A percentile compares a stretch with the other conserved stretches of the same genome.
phyloP scores from a whole-genome alignment of 192 early-diverging fungal genomes.

The Podila epigama region DNA sequence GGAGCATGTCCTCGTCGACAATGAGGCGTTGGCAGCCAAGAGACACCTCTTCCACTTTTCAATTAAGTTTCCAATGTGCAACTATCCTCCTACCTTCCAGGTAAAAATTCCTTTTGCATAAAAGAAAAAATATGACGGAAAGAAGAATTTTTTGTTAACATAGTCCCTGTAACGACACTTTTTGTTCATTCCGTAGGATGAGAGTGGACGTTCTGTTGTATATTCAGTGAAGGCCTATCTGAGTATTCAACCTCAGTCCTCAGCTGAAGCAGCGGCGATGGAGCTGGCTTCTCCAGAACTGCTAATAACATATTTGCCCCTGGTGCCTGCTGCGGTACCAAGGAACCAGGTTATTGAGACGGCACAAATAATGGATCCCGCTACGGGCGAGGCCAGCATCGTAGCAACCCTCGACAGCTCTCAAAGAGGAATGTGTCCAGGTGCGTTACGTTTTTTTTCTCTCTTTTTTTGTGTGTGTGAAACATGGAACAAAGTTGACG shows the following conservation, averaged over 20 bases:
- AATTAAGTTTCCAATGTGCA: not conserved
- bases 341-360: not conserved
- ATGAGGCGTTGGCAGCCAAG: not conserved
- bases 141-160: no score
- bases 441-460: not conserved
- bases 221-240: not conserved
- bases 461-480: not conserved
- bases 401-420: not conserved
- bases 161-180: no score
- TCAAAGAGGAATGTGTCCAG: not conserved
- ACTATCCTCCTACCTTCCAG: not conserved
- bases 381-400: not conserved
- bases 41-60: conserved; percentile 1
- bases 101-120: no score
- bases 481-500: not conserved
- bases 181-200: not conserved
- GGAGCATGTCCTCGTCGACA: not conserved
- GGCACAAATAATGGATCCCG: not conserved
- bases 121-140: no score
- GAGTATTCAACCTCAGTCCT: not conserved
- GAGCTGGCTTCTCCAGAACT: not conserved
- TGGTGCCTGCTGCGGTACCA: conserved; percentile 12
- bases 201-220: not conserved
- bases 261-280: not conserved
- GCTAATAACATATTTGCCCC: conserved; percentile 19